phyloP scores from a whole-genome alignment of 1,139 yeast species.

The Magnusiomyces magnusii region DNA sequence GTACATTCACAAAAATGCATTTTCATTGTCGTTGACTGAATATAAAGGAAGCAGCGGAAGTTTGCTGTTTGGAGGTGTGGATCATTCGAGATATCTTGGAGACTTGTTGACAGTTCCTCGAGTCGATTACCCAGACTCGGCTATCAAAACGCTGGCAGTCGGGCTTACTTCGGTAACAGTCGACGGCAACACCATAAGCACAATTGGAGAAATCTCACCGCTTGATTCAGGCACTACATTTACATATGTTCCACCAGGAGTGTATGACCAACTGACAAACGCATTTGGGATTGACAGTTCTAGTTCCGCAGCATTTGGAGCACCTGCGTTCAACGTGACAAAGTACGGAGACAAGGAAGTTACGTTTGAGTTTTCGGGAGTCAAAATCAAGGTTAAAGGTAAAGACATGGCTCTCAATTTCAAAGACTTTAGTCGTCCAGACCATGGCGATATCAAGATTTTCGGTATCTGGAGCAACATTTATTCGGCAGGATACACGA shows the following conservation, averaged over 20 bases:
- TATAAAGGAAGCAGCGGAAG: constrained; percentile 39
- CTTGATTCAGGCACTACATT: constrained; percentile 14
- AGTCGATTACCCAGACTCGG: constrained; percentile 5
- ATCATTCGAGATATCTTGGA: constrained; percentile 45
- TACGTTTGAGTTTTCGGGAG: constrained; percentile 12
- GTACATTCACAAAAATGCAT: constrained; percentile 39
- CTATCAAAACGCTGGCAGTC: constrained; percentile 6
- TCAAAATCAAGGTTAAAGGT: constrained; percentile 9
- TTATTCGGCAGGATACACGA: background rate
- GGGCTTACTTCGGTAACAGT: constrained; percentile 5
- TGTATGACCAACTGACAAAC: constrained; percentile 6
- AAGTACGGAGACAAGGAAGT: constrained; percentile 4
- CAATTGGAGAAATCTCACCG: constrained; percentile 7
- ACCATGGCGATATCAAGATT: constrained; percentile 4
- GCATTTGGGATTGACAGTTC: constrained; percentile 8
- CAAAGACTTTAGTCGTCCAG: constrained; percentile 8
- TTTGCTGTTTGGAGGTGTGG: constrained; percentile 53
- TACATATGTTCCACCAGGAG: constrained; percentile 12
- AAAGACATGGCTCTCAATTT: constrained; percentile 5
- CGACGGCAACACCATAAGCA: constrained; percentile 52
- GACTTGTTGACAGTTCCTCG: constrained; percentile 32
- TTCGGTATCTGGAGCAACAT: constrained; percentile 4
- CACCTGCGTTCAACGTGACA: constrained; percentile 8
- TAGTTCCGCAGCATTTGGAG: background rate
- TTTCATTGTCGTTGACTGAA: constrained; percentile 45